Evolutionary conservation across 345 rosid genomes (phyloP).

Genomic region (Acer campestre): DNA sequence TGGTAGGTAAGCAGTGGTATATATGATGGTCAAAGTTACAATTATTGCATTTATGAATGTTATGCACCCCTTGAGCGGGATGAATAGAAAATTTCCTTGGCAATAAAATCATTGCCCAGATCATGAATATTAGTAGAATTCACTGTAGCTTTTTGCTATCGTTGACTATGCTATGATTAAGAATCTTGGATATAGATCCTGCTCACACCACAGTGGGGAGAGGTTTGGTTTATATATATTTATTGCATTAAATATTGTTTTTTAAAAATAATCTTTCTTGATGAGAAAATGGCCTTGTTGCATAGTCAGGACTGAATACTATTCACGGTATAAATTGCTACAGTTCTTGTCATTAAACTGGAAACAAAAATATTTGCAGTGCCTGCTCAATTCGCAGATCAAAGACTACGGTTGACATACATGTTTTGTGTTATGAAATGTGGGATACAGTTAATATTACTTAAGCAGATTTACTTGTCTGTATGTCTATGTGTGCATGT

Average conservation of each 20-base stretch:
- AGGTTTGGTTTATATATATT: neutral
- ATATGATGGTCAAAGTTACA: neutral
- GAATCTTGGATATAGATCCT: neutral
- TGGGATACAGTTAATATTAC: neutral
- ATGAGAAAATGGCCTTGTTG: neutral
- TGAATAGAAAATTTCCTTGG: neutral
- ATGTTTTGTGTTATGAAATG: neutral
- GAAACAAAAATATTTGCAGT: neutral
- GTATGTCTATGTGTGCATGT: neutral
- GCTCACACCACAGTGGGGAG: neutral
- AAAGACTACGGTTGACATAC: neutral
- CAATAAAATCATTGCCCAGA: neutral
- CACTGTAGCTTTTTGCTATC: neutral
- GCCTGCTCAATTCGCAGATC: neutral
- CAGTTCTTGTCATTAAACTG: neutral
- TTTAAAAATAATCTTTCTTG: neutral
- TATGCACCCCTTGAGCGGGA: neutral
- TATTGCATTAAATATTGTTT: neutral
- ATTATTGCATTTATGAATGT: neutral
- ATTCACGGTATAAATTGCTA: neutral
- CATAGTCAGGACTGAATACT: neutral
- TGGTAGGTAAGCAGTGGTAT: neutral
- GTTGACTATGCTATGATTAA: neutral
- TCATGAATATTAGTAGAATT: neutral
- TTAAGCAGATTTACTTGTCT: conserved; percentile 3